Evolutionary conservation across 805 yeast genomes (phyloP).

Genomic region (Candida dajiaensis): DNA sequence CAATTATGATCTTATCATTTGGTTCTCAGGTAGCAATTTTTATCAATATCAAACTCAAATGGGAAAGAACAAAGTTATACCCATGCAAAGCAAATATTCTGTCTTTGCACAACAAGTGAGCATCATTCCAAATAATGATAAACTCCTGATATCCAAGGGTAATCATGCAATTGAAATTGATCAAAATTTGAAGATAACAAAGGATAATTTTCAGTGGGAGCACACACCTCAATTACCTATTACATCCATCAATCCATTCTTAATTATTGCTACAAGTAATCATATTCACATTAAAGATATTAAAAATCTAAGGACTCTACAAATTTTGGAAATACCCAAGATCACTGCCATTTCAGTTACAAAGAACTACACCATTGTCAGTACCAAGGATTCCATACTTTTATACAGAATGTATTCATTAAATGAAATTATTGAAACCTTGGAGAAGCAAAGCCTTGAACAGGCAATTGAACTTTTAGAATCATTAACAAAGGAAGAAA

Average conservation of each 20-base stretch:
- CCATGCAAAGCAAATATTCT: conserved; percentile 1
- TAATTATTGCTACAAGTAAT: conserved; percentile 10
- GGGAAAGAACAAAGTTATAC: conserved; percentile 1
- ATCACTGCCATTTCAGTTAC: conserved; percentile 1
- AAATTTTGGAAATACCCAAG: conserved; percentile 24
- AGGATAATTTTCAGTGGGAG: conserved; percentile 6
- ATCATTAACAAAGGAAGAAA: conserved; percentile 24
- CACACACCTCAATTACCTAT: conserved; percentile 1
- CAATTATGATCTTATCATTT: conserved; percentile 6
- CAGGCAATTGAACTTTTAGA: conserved; percentile 34
- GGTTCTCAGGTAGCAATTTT: conserved; percentile 4
- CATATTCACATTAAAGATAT: conserved; percentile 34
- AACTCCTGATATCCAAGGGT: conserved; percentile 5
- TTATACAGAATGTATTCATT: neutral
- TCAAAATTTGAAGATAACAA: neutral
- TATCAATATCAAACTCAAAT: neutral
- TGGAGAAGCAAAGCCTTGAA: neutral
- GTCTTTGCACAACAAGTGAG: conserved; percentile 1
- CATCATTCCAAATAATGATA: neutral
- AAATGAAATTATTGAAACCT: conserved; percentile 1
- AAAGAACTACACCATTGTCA: neutral
- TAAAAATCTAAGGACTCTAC: conserved; percentile 30
- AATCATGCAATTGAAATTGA: neutral
- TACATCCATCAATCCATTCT: conserved; percentile 2
- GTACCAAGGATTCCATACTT: neutral